Base-by-base conservation (phyloP, 495 filamentous ascomycete species). In the Diplogelasinospora grovesii region DNA sequence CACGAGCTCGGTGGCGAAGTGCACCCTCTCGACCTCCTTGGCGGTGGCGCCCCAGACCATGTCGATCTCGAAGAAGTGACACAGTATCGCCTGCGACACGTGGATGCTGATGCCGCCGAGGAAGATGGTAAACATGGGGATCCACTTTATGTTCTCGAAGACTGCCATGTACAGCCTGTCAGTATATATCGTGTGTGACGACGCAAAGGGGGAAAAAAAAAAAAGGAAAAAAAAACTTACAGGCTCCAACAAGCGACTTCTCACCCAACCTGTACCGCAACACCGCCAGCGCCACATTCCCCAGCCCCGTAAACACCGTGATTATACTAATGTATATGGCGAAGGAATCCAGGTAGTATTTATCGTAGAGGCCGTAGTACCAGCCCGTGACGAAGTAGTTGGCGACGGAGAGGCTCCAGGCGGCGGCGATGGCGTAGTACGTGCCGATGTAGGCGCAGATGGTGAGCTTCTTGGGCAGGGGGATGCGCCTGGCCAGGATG, bases 381-480 rank as follows among this genome's bases (percentile, higher is more conserved):
- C 73, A 78, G 30, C 77, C 81, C 14, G 75, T 68, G 35, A 79
- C 62, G 58, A 82, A 77, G 57, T 82, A 84, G 56, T 83, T 82
- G 32, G 66, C 55, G 1, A 83, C 55, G 4, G 79, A 82, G 40
- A 85, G 61, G 36, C 78, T 54, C 79, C 79, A 83, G 15, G 79
- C 74, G 15, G 76, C 72, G 8, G 64, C 83, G 36, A 86, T 75
- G 22, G 81, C 83, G 50, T 85, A 86, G 60, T 86, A 86, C 2
- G 83, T 85, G 10, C 82, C 82, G 53, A 86, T 79, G 52, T 86
- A 86, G 2, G 81, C 75, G 52, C 81, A 69, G 44, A 85, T 86
- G 26, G 81, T 83, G 41, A 84, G 49, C 53, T 86, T 86, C 40
- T 72, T 75, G 1, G 79, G 71, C 7, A 84, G 50, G 2, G 69